Base-by-base conservation (phyloP, 306 rosid species). In the Quercus rubra region DNA sequence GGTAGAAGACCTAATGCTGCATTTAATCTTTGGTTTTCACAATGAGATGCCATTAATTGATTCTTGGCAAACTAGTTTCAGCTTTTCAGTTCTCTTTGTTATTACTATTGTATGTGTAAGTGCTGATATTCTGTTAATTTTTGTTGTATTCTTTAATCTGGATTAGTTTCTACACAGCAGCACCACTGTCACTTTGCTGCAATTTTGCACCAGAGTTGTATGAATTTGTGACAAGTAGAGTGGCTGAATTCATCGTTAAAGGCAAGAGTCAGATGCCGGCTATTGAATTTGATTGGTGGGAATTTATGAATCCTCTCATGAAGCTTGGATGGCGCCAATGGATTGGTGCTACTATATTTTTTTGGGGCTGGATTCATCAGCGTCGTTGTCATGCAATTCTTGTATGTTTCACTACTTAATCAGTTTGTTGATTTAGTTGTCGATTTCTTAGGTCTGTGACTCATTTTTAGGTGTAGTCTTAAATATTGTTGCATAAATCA, bases 361-460 rank as follows among this genome's bases (percentile, higher is more conserved):
- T 80, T 11, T 92, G 92, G 93, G 99, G 99, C 23, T 94, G 97
- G 97, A 78, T 90, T 79, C 99, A 94, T 85, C 99, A 94, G 76
- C 70, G 3, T 1, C 84, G 71, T 18, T 92, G 97, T 79, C 99
- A 94, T 78, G 83, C 81, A 75, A 94, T 94, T 88, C 97, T 94
- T 72, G 99, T 94, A 90, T 61, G 92, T 71, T 56, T 55, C 79
- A 25, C 75, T 77, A 25, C 91, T 87, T 78, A 14, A 8, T 5
- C 51, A 58, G 38, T 52, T 66, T 33, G 43, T 55, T 79, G 43
- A 73, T 71, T 80, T 78, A 33, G 73, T 18, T 80, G 33, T 79
- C 35, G 75, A 56, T 75, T 67, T 35, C 69, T 77, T 56, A 20
- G 61, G 70, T 79, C 33, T 73, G 41, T 51, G 23, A 51, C 68